phyloP scores from a whole-genome alignment of 2,329 filamentous ascomycete genomes.

The Colletotrichum cuscutae region DNA sequence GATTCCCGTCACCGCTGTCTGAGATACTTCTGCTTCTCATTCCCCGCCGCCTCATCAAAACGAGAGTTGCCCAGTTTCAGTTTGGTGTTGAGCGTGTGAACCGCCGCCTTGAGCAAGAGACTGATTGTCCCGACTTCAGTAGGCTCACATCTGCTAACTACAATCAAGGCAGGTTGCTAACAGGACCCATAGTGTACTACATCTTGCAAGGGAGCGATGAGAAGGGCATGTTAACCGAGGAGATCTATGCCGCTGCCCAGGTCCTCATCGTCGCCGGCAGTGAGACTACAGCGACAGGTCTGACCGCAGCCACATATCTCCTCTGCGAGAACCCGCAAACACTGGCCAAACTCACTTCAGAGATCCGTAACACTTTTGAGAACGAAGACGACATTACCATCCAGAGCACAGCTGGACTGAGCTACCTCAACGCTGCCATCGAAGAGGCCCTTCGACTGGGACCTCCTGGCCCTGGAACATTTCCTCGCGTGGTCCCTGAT shows the following conservation, averaged over 20 bases:
- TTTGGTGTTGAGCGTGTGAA: constrained; percentile 28
- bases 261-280: constrained; percentile 45
- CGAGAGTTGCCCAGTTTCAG: constrained; percentile 25
- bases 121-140: constrained; percentile 25
- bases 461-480: constrained; percentile 41
- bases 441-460: constrained; percentile 55
- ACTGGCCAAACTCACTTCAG: constrained; percentile 45
- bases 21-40: constrained; percentile 28
- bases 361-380: constrained; percentile 49
- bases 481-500: constrained; percentile 42
- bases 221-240: constrained; percentile 21
- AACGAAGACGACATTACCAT: constrained; percentile 49
- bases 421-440: constrained; percentile 52
- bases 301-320: constrained; percentile 41
- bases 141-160: not conserved
- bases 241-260: constrained; percentile 28
- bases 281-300: constrained; percentile 47
- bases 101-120: constrained; percentile 17
- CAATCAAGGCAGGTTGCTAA: not conserved
- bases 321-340: constrained; percentile 44
- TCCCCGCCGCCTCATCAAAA: constrained; percentile 26
- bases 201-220: constrained; percentile 24
- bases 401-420: constrained; percentile 41
- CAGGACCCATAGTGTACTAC: constrained; percentile 5
- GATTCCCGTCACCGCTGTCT: constrained; percentile 21